Evolutionary conservation across 139 green algal genomes (phyloP), one percentile per base, ranked within the genome.

Genomic region (Tetradesmus obliquus): DNA sequence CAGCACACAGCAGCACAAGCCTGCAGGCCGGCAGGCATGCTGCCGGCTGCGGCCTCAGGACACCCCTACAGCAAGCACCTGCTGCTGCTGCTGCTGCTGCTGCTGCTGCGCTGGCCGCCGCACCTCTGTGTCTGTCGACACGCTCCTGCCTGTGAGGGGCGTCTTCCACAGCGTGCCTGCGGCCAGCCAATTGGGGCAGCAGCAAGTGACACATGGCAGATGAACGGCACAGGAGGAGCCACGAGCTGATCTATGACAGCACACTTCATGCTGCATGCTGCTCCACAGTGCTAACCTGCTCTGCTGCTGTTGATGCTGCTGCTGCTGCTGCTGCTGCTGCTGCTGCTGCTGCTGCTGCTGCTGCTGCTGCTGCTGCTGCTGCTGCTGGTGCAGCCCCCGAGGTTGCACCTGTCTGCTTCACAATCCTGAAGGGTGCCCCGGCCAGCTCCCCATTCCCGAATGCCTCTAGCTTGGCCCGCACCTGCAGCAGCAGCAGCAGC

Each of bases 51-150:
- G 15, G 60, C 60, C 19, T 10, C 60, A 71, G 60, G 10, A 71
- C 32, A 45, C 32, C 32, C 32, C 2, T 71, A 13, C 60, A 71
- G 60, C 60, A 71, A 10, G 19, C 8, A 20, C 6, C 8, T 71
- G 7, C 32, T 71, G 60, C 8, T 15, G 60, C 60, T 4, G 32
- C 32, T n/a, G 60, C 60, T 71, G 17, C 10, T 3, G 19, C 12
- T 13, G 7, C 60, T 20, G 60, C 60, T 71, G 5, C 2, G 8
- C 8, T 71, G 60, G 2, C 2, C 32, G 7, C 2, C 79, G 45
- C 45, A 84, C 79, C 79, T 84, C 79, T n/a, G 79, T 84, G 79
- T 84, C 79, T 55, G 79, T 84, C 15, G 79, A 3, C 15, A 13
- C 79, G 8, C 0, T 58, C 15, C 45, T 55, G 15, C 79, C 79